Conservation (phyloP, 495 filamentous ascomycete species). For the Aspergillus avenaceus region DNA sequence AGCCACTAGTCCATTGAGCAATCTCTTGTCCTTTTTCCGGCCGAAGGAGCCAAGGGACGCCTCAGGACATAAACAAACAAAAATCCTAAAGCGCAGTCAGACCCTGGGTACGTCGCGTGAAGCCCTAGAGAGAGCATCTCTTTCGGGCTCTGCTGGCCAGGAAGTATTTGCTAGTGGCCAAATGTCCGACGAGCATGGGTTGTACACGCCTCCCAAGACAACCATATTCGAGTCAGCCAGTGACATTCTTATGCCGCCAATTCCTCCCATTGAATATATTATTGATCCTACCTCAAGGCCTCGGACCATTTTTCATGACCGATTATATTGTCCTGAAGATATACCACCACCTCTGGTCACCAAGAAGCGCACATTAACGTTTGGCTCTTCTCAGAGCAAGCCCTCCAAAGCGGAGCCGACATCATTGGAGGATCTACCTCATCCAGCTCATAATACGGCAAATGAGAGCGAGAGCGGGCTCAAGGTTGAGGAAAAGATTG, state of each 20-base stretch:
- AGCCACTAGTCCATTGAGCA: constrained; percentile 48
- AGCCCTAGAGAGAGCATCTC: constrained; percentile 27
- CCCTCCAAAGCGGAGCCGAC: constrained; percentile 15
- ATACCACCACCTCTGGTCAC: constrained; percentile 77
- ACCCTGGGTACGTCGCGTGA: constrained; percentile 49
- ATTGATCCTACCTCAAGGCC: constrained; percentile 78
- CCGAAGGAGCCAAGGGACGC: constrained; percentile 33
- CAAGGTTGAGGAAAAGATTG: constrained; percentile 96
- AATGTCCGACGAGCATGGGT: constrained; percentile 40
- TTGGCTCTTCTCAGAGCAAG: constrained; percentile 40
- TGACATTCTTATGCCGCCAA: constrained; percentile 83
- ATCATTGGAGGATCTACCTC: constrained; percentile 9
- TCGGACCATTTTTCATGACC: constrained; percentile 94
- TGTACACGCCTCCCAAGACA: constrained; percentile 77
- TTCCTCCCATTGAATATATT: constrained; percentile 76
- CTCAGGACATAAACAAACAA: constrained; percentile 49
- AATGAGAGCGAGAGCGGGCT: constrained; percentile 50
- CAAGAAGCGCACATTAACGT: constrained; percentile 46
- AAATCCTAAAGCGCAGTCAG: constrained; percentile 75
- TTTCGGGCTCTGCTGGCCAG: constrained; percentile 12
- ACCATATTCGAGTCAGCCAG: constrained; percentile 93
- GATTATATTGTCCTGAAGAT: constrained; percentile 88
- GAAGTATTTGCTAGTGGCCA: constrained; percentile 38
- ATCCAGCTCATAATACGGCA: constrained; percentile 7
- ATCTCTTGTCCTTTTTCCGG: constrained; percentile 62